Evolutionary conservation across 805 yeast species (phyloP).

Genomic region (Hanseniaspora clermontiae): DNA sequence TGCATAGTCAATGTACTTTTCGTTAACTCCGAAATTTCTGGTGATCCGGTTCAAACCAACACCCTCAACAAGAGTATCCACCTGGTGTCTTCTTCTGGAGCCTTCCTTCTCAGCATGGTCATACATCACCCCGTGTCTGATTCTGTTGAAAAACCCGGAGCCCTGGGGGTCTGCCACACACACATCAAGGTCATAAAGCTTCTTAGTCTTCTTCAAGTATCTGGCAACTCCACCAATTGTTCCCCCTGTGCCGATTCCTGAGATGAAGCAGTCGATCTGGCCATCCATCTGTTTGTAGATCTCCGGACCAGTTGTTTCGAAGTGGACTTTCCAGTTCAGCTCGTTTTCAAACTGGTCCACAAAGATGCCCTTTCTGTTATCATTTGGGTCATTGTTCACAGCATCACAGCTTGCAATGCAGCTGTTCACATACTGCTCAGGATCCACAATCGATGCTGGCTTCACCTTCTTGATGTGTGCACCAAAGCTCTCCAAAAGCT

Average conservation of each 20-base stretch:
- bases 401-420: conserved; percentile 58
- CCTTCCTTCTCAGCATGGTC: conserved; percentile 84
- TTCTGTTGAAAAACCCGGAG: conserved; percentile 73
- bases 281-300: conserved; percentile 63
- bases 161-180: conserved; percentile 94
- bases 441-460: conserved; percentile 92
- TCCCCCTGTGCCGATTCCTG: conserved; percentile 96
- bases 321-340: conserved; percentile 78
- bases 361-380: conserved; percentile 50
- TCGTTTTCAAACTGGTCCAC: conserved; percentile 95
- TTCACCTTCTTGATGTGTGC: conserved; percentile 75
- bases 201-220: conserved; percentile 43
- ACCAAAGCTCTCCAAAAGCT: conserved; percentile 58
- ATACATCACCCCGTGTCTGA: conserved; percentile 88
- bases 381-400: conserved; percentile 30
- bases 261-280: conserved; percentile 58
- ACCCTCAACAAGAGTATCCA: conserved; percentile 88
- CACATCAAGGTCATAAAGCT: conserved; percentile 33
- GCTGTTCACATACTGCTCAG: conserved; percentile 79
- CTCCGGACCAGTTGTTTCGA: conserved; percentile 80
- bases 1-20: conserved; percentile 60
- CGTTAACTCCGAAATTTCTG: conserved; percentile 63
- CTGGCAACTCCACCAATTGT: conserved; percentile 85
- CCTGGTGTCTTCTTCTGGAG: conserved; percentile 87
- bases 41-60: conserved; percentile 84